Base-by-base conservation (phyloP, 768 basidiomycete genomes). In the Leccinellum rugosiceps region DNA sequence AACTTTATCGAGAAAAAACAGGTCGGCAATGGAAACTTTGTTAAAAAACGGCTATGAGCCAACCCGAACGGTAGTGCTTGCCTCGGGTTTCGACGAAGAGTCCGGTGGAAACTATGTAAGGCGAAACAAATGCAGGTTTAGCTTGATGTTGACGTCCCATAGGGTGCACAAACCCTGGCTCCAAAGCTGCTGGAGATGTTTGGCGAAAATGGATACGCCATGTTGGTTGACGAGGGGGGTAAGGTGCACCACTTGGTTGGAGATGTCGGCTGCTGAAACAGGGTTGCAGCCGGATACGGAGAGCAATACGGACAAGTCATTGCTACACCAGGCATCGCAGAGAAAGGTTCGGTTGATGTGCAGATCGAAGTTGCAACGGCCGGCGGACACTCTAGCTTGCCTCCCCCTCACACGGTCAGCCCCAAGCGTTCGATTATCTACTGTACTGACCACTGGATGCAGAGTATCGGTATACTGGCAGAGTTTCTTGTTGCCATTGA, bases 191-290 rank as follows among this genome's bases (percentile, higher is more conserved):
- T 83, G 48, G 62, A 77, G 3, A 78, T 76, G 15, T 95, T 90
- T 66, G 94, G 93, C 34, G 68, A 81, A 58, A 72, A 92, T 65
- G 80, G 83, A 4, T 84, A 92, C 66, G 84, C 89, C 0, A 78
- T 96, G 67, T 70, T 97, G 46, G 78, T 98, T 32, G 95, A 98
- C 66, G 95, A 98, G 77, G 94, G 94, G 32, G 83, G 91, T 85
- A 69, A 65, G 76, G 69, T 26, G 32, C 45, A 34, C 11, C 38
- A 58, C 47, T 14, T 35, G 3, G n/a, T 45, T 13, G 45, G n/a
- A 26, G 31, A 49, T 17, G 26, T 5, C 17, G 15, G 15, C 4
- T 50, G 23, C 52, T 57, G 52, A 56, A 28, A 46, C 4, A 41
- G 14, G n/a, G 14, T 52, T 45, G 28, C 59, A 77, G 86, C 79